These are phyloP conservation scores for Cadophora gregata DNA, from an alignment of 2,329 filamentous ascomycete species.

Conservation along the genomic window DNA sequence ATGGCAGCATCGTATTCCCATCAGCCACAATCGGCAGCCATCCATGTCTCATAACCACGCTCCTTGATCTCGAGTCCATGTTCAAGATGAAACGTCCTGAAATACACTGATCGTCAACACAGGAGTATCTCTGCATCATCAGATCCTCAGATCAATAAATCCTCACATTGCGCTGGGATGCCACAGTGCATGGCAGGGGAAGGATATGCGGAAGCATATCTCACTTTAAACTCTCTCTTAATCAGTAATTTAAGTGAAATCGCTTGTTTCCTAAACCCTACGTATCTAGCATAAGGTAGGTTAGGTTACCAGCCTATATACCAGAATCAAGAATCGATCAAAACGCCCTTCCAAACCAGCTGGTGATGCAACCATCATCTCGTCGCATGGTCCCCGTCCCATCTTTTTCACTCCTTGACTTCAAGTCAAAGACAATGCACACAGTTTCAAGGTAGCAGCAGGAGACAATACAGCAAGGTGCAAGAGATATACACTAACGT, in stretches of 20 bases:
- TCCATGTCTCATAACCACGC: not conserved
- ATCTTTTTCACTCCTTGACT: not conserved
- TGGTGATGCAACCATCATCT: conserved; percentile 23
- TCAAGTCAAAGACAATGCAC: not conserved
- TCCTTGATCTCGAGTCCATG: conserved; percentile 7
- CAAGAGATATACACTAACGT: conserved; percentile 11
- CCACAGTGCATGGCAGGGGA: too few species aligned
- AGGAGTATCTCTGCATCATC: not conserved
- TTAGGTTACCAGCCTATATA: conserved; percentile 3
- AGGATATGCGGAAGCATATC: too few species aligned
- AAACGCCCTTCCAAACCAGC: conserved; percentile 27
- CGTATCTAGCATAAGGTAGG: conserved; percentile 1
- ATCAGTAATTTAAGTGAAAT: not conserved
- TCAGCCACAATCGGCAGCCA: conserved; percentile 3
- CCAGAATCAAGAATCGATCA: conserved; percentile 3
- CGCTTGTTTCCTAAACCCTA: not conserved
- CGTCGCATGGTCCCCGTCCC: not conserved
- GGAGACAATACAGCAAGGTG: conserved; percentile 8
- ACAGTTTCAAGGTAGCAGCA: conserved; percentile 13
- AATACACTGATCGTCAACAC: not conserved
- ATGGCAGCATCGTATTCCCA: not conserved
- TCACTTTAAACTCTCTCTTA: too few species aligned
- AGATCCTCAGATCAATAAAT: not conserved
- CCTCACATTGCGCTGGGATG: not conserved
- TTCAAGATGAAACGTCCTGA: not conserved